Evolutionary conservation across 2,329 filamentous ascomycete species (phyloP).

Genomic region (Scorias spongiosa): DNA sequence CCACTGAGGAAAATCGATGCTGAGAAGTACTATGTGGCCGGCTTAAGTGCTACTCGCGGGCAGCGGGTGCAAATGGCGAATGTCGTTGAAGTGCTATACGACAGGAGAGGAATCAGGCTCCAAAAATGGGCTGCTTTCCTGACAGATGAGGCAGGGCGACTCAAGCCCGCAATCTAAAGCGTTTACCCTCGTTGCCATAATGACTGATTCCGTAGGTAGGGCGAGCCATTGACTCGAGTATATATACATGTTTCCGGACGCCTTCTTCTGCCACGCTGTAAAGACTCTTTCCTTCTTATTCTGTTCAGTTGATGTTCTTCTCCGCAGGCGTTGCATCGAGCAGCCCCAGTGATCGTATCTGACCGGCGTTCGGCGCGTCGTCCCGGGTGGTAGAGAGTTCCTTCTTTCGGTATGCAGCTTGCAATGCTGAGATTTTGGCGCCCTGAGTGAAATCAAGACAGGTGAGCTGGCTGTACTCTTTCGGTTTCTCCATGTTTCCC

Average conservation of each 20-base stretch:
- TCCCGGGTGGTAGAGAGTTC: constrained; percentile 62
- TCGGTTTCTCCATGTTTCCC: too few species aligned
- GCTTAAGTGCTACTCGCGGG: constrained; percentile 3
- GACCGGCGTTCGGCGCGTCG: constrained; percentile 63
- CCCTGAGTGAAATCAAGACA: constrained; percentile 37
- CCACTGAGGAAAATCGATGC: constrained; percentile 22
- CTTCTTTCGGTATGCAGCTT: constrained; percentile 71
- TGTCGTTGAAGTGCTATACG: constrained; percentile 30
- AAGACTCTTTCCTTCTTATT: background rate
- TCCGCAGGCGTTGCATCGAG: constrained; percentile 67
- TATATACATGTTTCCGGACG: background rate
- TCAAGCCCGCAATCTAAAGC: background rate
- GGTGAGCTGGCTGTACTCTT: too few species aligned
- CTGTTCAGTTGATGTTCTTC: constrained; percentile 28
- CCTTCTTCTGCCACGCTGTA: too few species aligned
- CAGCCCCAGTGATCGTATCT: constrained; percentile 77
- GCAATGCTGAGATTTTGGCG: constrained; percentile 61
- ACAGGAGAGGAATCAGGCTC: constrained; percentile 22
- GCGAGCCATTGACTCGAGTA: background rate
- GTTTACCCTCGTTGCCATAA: background rate
- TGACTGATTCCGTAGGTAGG: constrained; percentile 1
- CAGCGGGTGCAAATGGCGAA: constrained; percentile 16
- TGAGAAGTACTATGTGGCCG: constrained; percentile 13
- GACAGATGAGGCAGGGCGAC: constrained; percentile 7
- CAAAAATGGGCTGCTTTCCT: constrained; percentile 24